Base-by-base conservation (phyloP, 495 filamentous ascomycete species). In the Saxophila tyrrhenica region DNA sequence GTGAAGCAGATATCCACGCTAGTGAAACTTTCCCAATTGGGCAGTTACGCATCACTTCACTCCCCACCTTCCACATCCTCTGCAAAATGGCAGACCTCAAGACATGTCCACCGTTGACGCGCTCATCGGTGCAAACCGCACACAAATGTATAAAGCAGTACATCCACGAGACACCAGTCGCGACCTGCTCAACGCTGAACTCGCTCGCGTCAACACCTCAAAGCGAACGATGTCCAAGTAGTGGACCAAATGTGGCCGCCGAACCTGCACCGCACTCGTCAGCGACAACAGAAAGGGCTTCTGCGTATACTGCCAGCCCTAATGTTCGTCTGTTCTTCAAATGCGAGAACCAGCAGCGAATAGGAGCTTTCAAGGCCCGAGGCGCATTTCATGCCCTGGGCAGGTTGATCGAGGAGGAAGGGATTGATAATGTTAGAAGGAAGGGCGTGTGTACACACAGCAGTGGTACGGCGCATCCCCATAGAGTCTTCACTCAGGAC, bases 341-440 rank as follows among this genome's bases (percentile, higher is more conserved):
- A 72, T 95, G 89, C 70, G 91, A 98, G 73, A 95, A 96, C 70
- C 76, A 83, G 35, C 91, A 96, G 71, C 82, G 80, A 44, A 83
- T 92, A 50, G 92, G 91, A 51, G 91, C 91, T 16, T 98, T 98
- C 73, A 98, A 98, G 72, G 82, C 81, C 19, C 74, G 91, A 0
- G 91, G 91, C 1, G 91, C 92, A 1, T 94, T 94, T 58, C 88
- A 96, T 72, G 91, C 91, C 1, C 64, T 98, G 42, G 72, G 81
- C 48, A 66, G 85, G n/a, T 67, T 98, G 57, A 79, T 78, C 51
- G 72, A 74, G 53, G 78, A 83, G 55, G 75, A 80, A 11, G 58
- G 58, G 1, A 77, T 81, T 25, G 69, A 72, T 65, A 57, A 44
- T 39, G 58, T 60, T 13, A 39, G 53, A 16, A 21, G 25, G 39